These are phyloP conservation scores for Rhodocollybia butyracea DNA, from an alignment of 768 basidiomycete genomes.

Conservation along the genomic window DNA sequence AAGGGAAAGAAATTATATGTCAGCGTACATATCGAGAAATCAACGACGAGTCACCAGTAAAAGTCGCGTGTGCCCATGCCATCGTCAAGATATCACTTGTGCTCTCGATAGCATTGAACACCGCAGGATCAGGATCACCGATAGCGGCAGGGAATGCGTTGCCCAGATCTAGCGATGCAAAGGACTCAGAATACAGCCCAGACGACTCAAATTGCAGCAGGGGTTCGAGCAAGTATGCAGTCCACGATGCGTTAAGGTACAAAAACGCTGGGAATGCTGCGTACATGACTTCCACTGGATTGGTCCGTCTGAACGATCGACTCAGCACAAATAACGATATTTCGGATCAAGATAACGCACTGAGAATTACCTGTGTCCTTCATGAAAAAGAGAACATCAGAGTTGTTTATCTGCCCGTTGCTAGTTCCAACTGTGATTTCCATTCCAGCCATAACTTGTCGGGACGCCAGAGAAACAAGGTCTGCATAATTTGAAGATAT, in stretches of 20 bases:
- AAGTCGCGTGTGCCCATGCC: slow-evolving; percentile 11
- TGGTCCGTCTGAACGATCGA: slow-evolving; percentile 20
- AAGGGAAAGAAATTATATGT: neutral
- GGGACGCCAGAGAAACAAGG: slow-evolving; percentile 37
- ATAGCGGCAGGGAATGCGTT: neutral
- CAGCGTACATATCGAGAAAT: slow-evolving; percentile 8
- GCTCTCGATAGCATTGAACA: slow-evolving; percentile 1
- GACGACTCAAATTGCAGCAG: slow-evolving; percentile 28
- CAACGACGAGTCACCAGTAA: slow-evolving; percentile 10
- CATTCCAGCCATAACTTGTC: slow-evolving; percentile 42
- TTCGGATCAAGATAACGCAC: slow-evolving; percentile 19
- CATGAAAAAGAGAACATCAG: slow-evolving; percentile 45
- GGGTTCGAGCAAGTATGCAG: slow-evolving; percentile 40
- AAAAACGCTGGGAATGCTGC: slow-evolving; percentile 35
- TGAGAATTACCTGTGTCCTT: slow-evolving; percentile 42
- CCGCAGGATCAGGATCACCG: neutral
- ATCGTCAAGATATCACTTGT: neutral
- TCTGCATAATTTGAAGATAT: slow-evolving; percentile 39
- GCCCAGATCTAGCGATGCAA: slow-evolving; percentile 12
- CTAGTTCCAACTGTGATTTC: slow-evolving; percentile 41
- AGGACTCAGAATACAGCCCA: neutral
- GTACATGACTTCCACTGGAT: slow-evolving; percentile 38
- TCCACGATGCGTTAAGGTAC: slow-evolving; percentile 34
- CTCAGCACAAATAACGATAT: neutral
- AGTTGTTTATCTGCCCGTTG: slow-evolving; percentile 29